These are phyloP conservation scores for Fomitopsis pinicola DNA, from an alignment of 1,284 basidiomycete genomes.

Conservation along the genomic window DNA sequence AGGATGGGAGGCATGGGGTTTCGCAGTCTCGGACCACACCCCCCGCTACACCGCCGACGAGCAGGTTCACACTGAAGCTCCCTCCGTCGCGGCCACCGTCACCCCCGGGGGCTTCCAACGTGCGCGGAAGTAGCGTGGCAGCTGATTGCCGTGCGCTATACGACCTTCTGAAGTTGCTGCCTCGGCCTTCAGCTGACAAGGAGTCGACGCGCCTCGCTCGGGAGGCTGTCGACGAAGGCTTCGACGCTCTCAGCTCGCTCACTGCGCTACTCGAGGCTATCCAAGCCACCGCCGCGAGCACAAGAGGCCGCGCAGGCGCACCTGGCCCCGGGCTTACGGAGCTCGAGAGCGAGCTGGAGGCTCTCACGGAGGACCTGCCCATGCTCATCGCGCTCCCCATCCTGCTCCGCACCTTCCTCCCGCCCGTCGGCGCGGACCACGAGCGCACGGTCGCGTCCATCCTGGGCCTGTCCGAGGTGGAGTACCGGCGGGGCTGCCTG, in stretches of 20 bases:
- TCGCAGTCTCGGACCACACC: slow-evolving; percentile 37
- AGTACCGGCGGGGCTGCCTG: slow-evolving; percentile 64
- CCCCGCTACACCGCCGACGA: slow-evolving; percentile 53
- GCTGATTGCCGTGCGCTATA: slow-evolving; percentile 56
- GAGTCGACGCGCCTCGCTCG: slow-evolving; percentile 48
- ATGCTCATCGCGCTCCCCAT: slow-evolving; percentile 67
- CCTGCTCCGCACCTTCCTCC: slow-evolving; percentile 43
- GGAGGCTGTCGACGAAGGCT: slow-evolving; percentile 76
- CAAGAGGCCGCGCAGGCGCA: slow-evolving; percentile 6
- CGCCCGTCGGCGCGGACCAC: slow-evolving; percentile 12
- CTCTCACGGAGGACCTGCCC: slow-evolving; percentile 58
- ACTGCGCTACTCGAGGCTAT: slow-evolving; percentile 52
- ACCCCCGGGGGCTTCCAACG: slow-evolving; percentile 35
- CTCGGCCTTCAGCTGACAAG: slow-evolving; percentile 50
- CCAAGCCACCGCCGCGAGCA: slow-evolving; percentile 16
- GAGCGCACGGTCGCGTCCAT: slow-evolving; percentile 45
- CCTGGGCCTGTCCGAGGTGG: slow-evolving; percentile 53
- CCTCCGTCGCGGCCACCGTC: slow-evolving; percentile 66
- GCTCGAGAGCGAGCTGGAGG: slow-evolving; percentile 37
- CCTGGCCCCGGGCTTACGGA: slow-evolving; percentile 25
- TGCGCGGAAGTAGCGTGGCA: slow-evolving; percentile 36
- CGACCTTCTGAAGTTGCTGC: slow-evolving; percentile 55
- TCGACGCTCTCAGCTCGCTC: slow-evolving; percentile 56
- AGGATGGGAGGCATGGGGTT: slow-evolving; percentile 39
- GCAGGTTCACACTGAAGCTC: slow-evolving; percentile 62